phyloP scores from a whole-genome alignment of 1,284 basidiomycete genomes.

The Xanthoconium separans region DNA sequence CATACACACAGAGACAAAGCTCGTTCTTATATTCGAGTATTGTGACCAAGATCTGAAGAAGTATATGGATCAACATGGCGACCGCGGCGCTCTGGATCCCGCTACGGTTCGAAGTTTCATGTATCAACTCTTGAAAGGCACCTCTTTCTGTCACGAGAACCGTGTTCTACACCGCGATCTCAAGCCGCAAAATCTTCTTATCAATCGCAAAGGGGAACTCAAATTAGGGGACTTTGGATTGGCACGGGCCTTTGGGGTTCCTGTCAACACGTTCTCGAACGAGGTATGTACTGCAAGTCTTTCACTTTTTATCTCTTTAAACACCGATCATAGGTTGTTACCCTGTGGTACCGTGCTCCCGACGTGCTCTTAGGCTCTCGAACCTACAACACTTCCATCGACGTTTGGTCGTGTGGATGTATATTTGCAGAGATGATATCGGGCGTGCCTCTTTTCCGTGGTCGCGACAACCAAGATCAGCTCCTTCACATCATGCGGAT shows the following conservation, averaged over 20 bases:
- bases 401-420: slow-evolving; percentile 99
- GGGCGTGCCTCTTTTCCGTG: slow-evolving; percentile 95
- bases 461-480: slow-evolving; percentile 97
- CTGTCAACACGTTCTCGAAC: slow-evolving; percentile 95
- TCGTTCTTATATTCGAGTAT: slow-evolving; percentile 98
- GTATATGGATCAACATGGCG: slow-evolving; percentile 99
- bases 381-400: slow-evolving; percentile 98
- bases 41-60: slow-evolving; percentile 99
- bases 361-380: slow-evolving; percentile 97
- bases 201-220: slow-evolving; percentile 95
- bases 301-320: neutral
- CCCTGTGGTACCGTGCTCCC: slow-evolving; percentile 98
- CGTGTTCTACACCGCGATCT: slow-evolving; percentile 96
- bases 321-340: slow-evolving; percentile 73
- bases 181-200: slow-evolving; percentile 97
- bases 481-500: slow-evolving; percentile 97
- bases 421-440: slow-evolving; percentile 99
- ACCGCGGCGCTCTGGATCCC: slow-evolving; percentile 92
- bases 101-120: slow-evolving; percentile 95
- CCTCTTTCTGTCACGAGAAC: slow-evolving; percentile 99
- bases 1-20: slow-evolving; percentile 96
- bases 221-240: slow-evolving; percentile 97
- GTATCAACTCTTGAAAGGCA: slow-evolving; percentile 97
- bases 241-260: slow-evolving; percentile 93
- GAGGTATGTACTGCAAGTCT: slow-evolving; percentile 55